Evolutionary conservation across 2,329 filamentous ascomycete genomes (phyloP).

Genomic region (Bipolaris zeicola): DNA sequence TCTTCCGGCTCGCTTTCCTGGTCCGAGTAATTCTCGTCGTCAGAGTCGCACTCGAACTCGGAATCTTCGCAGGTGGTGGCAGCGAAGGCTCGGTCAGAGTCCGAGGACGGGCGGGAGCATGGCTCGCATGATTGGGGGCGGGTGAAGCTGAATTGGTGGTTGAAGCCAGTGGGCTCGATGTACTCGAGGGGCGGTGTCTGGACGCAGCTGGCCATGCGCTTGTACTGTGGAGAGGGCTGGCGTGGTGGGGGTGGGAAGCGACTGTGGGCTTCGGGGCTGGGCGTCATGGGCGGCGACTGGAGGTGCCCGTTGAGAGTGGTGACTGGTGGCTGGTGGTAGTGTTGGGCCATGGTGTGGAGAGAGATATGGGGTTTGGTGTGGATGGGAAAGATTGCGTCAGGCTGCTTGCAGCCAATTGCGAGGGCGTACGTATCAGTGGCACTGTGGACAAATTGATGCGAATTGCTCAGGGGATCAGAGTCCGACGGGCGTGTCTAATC

Average conservation of each 20-base stretch:
- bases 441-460: conserved; percentile 20
- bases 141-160: conserved; percentile 46
- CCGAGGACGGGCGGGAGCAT: conserved; percentile 48
- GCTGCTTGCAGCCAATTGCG: conserved; percentile 36
- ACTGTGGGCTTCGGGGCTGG: conserved; percentile 34
- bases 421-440: conserved; percentile 39
- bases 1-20: conserved; percentile 37
- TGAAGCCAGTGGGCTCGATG: conserved; percentile 45
- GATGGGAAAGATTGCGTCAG: conserved; percentile 40
- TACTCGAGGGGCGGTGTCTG: conserved; percentile 48
- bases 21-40: conserved; percentile 31
- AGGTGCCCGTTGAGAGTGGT: conserved; percentile 41
- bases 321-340: conserved; percentile 37
- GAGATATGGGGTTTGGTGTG: conserved; percentile 27
- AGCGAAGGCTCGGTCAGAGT: conserved; percentile 41
- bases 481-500: conserved; percentile 39
- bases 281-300: conserved; percentile 47
- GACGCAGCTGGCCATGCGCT: conserved; percentile 39
- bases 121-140: conserved; percentile 42
- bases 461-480: conserved; percentile 41
- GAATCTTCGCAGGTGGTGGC: conserved; percentile 42
- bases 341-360: conserved; percentile 39
- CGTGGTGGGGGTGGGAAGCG: conserved; percentile 38
- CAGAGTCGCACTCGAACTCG: conserved; percentile 29
- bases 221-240: conserved; percentile 43